These are phyloP conservation scores for Hordeum marinum DNA, from an alignment of 176 grass and related monocot species.

Conservation along the genomic window DNA sequence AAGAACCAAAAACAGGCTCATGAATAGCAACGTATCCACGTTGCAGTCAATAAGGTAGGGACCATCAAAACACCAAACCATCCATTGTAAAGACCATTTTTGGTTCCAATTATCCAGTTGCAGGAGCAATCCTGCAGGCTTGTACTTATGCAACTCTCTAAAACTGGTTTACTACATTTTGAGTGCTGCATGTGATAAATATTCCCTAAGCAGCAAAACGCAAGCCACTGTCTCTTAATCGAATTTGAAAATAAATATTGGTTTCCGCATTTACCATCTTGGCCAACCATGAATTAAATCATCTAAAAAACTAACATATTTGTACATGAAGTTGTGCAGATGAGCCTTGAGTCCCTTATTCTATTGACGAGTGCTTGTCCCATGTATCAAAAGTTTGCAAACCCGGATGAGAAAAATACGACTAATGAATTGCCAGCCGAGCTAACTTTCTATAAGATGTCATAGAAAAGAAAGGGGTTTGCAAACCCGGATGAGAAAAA, in stretches of 20 bases:
- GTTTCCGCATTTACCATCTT: not conserved
- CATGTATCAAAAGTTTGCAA: constrained; percentile 1
- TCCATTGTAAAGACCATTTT: not conserved
- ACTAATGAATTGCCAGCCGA: not conserved
- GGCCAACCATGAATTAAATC: not conserved
- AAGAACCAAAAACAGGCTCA: constrained; percentile 13
- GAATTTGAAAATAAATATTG: not conserved
- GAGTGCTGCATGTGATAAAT: not conserved
- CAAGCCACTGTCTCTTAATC: not conserved
- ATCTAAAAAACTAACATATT: not conserved
- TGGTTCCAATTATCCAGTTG: not conserved
- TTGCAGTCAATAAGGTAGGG: not conserved
- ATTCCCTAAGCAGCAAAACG: not conserved
- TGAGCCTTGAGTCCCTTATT: not conserved
- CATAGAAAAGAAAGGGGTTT: not conserved
- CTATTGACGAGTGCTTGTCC: not conserved
- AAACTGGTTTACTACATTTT: not conserved
- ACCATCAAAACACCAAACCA: not conserved
- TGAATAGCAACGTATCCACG: not conserved
- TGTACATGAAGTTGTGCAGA: not conserved
- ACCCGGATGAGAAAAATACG: not conserved
- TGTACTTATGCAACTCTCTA: not conserved
- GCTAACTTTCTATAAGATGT: constrained; percentile 10
- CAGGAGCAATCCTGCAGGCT: not conserved
- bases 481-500: not conserved